Evolutionary conservation across 2,329 filamentous ascomycete genomes (phyloP), one percentile per base, ranked within the genome.

Genomic region (Tolypocladium tundrense): DNA sequence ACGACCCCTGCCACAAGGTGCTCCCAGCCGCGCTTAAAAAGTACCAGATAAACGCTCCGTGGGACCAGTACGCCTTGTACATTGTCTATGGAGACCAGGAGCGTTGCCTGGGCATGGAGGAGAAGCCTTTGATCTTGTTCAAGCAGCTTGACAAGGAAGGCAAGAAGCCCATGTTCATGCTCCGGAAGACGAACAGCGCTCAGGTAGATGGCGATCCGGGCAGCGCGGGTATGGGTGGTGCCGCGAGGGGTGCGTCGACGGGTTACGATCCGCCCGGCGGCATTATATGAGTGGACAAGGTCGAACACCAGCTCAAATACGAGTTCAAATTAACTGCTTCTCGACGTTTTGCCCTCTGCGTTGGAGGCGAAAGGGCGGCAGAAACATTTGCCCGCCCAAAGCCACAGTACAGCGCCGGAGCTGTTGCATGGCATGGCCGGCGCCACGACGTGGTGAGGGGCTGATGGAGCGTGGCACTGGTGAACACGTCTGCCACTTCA

Each of bases 71-170:
- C 70, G 93, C 94, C 0, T 78, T 99, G 39, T 99, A 97, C 70
- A 99, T 99, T 70, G 94, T 99, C 4, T 96, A 97, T 66, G 94
- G 94, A n/a, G 92, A 97, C 68, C 91, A 97, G 73, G 94, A 99
- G 75, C 87, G 94, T 16, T 97, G 93, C 71, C 75, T 99, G 42
- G 91, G 89, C 1, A 78, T 96, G 63, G 88, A 97, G 59, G 94
- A 99, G 75, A 93, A 95, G 67, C 94, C 94, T 11, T 77, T 99
- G 59, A 95, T 97, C 61, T 75, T 99, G 61, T 99, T 99, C 76
- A 99, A 99, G 75, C 92, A 97, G 71, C 78, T 99, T 58, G 92
- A 97, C 70, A 92, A 92, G 71, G 94, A 97, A 76, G 94, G 94
- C 53, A 88, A 95, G 75, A 99, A 97, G 71, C 94, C 94, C 27